These are phyloP conservation scores for Thelonectria discophora DNA, from an alignment of 2,329 filamentous ascomycete genomes.

Conservation along the genomic window DNA sequence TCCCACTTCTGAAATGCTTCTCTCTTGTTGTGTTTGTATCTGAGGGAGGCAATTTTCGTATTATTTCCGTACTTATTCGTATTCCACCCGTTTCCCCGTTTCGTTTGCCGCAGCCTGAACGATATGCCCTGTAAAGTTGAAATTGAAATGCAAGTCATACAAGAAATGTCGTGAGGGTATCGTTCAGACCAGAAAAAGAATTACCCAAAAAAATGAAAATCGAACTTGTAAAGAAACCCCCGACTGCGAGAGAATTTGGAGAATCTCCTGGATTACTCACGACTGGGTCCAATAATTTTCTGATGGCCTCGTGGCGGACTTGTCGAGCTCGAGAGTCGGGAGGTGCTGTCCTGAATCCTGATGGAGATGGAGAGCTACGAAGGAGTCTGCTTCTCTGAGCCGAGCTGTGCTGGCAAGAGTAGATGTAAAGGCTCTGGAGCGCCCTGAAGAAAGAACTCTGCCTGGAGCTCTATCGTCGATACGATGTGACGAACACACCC, in stretches of 20 bases:
- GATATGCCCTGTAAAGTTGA: neutral
- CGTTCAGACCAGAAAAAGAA: slow-evolving; percentile 9
- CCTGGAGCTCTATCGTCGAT: neutral
- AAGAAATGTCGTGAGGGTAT: slow-evolving; percentile 20
- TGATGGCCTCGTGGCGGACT: neutral
- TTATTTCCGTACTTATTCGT: neutral
- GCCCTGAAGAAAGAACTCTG: neutral
- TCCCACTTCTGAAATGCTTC: neutral
- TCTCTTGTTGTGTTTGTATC: neutral
- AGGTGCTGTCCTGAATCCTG: no score
- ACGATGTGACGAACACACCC: neutral
- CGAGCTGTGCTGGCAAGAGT: neutral
- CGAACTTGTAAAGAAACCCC: neutral
- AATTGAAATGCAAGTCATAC: slow-evolving; percentile 3
- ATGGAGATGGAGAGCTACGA: neutral
- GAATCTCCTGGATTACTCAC: slow-evolving; percentile 4
- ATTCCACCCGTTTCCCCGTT: neutral
- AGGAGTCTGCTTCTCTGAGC: neutral
- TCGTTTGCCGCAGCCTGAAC: neutral
- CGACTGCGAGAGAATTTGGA: neutral
- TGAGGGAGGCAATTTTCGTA: slow-evolving; percentile 7
- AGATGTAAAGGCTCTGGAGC: neutral
- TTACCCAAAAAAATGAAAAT: slow-evolving; percentile 1
- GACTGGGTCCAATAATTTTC: slow-evolving; percentile 3
- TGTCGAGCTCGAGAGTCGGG: neutral